Conservation (phyloP, 148 eudicot genomes). For the Simmondsia chinensis region DNA sequence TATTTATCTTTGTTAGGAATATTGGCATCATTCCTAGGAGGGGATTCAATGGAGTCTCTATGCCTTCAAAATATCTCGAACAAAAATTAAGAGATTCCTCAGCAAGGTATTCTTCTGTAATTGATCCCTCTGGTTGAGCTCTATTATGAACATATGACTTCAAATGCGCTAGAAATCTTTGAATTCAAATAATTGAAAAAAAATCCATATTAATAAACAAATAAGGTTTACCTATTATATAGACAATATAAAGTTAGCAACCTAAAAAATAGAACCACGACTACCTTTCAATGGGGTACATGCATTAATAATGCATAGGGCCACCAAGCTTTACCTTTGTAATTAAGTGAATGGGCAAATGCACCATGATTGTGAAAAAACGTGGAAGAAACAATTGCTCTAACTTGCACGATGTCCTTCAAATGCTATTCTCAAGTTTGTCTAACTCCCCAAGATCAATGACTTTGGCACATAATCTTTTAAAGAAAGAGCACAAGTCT, state of each 20-base stretch:
- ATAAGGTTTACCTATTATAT: too few species aligned
- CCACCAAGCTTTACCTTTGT: not conserved
- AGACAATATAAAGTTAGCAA: too few species aligned
- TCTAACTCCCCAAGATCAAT: not conserved
- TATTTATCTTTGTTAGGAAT: not conserved
- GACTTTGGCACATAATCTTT: not conserved
- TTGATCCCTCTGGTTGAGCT: too few species aligned
- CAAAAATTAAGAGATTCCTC: not conserved
- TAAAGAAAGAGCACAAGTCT: not conserved
- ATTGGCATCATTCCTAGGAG: not conserved
- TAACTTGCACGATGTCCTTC: not conserved
- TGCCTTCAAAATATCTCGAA: not conserved
- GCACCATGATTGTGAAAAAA: conserved; percentile 1
- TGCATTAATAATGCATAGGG: not conserved
- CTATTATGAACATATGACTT: not conserved
- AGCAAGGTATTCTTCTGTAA: not conserved
- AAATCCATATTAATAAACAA: not conserved
- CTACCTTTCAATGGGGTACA: not conserved
- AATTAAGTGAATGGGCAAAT: not conserved
- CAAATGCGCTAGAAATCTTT: not conserved
- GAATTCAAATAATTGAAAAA: not conserved
- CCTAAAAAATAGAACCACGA: not conserved
- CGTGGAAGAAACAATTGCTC: conserved; percentile 2
- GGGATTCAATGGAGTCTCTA: not conserved
- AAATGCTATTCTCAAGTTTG: not conserved